phyloP scores from a whole-genome alignment of 1,284 basidiomycete genomes.

The Porphyrellus sp. region DNA sequence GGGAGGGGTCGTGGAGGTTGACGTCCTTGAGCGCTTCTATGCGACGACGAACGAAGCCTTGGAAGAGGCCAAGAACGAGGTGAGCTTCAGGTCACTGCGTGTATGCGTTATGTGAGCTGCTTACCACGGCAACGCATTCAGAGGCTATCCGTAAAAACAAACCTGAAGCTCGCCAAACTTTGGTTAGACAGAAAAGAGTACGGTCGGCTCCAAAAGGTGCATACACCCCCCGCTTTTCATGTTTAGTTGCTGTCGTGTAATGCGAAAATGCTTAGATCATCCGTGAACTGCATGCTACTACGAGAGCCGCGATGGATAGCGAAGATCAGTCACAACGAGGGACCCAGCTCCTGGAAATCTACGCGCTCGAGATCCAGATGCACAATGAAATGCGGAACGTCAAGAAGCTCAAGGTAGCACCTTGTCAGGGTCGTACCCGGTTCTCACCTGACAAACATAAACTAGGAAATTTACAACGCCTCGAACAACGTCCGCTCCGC shows the following conservation, averaged over 20 bases:
- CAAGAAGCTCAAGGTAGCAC: constrained; percentile 87
- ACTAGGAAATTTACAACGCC: constrained; percentile 94
- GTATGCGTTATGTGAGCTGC: not conserved
- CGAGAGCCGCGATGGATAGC: constrained; percentile 55
- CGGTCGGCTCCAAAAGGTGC: constrained; percentile 73
- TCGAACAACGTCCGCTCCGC: constrained; percentile 91
- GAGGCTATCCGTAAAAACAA: constrained; percentile 93
- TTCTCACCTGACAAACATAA: not conserved
- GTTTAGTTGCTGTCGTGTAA: not conserved
- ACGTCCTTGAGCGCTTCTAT: constrained; percentile 92
- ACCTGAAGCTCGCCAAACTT: constrained; percentile 94
- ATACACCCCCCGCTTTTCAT: constrained; percentile 15
- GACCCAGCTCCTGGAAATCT: constrained; percentile 94
- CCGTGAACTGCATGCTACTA: constrained; percentile 68
- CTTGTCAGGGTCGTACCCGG: not conserved
- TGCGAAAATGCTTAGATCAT: constrained; percentile 50
- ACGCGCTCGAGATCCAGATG: constrained; percentile 99
- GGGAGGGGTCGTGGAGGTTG: constrained; percentile 77
- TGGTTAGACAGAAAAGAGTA: constrained; percentile 98
- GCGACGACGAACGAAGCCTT: constrained; percentile 88
- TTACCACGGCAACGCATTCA: constrained; percentile 33
- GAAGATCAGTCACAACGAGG: constrained; percentile 88
- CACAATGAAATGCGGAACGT: constrained; percentile 94
- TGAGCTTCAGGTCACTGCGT: constrained; percentile 34
- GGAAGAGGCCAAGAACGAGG: constrained; percentile 94